phyloP scores from a whole-genome alignment of 2,329 filamentous ascomycete species.

The Colletotrichum euphorbiae region DNA sequence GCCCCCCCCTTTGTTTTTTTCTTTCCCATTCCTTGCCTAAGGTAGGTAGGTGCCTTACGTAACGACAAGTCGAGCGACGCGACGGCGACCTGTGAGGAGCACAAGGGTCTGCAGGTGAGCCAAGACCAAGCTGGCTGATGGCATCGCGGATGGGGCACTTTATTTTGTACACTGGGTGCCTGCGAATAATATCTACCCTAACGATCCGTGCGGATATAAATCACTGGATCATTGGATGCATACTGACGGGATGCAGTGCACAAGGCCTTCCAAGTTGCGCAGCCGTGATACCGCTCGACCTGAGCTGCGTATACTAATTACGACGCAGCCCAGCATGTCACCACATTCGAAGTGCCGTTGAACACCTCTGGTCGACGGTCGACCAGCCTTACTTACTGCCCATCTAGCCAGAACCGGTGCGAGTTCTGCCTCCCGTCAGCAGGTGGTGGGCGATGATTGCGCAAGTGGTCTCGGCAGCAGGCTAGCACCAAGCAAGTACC shows the following conservation, averaged over 20 bases:
- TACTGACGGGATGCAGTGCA: too few relatives aligned
- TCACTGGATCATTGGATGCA: too few relatives aligned
- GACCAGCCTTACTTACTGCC: constrained; percentile 4
- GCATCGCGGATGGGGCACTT: neutral
- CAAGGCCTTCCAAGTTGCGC: too few relatives aligned
- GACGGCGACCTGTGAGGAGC: neutral
- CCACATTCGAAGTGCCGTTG: neutral
- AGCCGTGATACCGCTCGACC: too few relatives aligned
- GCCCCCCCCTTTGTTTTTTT: constrained; percentile 1
- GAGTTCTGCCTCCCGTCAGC: constrained; percentile 11
- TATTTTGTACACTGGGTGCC: neutral
- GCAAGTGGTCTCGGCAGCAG: constrained; percentile 3
- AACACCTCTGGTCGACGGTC: neutral
- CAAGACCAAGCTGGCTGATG: constrained; percentile 21
- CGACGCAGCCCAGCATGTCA: neutral
- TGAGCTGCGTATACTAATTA: too few relatives aligned
- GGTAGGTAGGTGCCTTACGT: too few relatives aligned
- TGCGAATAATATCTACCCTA: too few relatives aligned
- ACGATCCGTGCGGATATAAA: too few relatives aligned
- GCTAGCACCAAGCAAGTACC: too few relatives aligned
- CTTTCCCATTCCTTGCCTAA: neutral
- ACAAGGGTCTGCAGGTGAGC: constrained; percentile 28
- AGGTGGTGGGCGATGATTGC: constrained; percentile 10
- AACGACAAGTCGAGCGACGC: too few relatives aligned
- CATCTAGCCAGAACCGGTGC: constrained; percentile 5